Percentiles rank a stretch among this genome's conserved stretches.
These are phyloP conservation scores for Malassezia brasiliensis DNA, from an alignment of 1,284 basidiomycete genomes.

Conservation along the genomic window DNA sequence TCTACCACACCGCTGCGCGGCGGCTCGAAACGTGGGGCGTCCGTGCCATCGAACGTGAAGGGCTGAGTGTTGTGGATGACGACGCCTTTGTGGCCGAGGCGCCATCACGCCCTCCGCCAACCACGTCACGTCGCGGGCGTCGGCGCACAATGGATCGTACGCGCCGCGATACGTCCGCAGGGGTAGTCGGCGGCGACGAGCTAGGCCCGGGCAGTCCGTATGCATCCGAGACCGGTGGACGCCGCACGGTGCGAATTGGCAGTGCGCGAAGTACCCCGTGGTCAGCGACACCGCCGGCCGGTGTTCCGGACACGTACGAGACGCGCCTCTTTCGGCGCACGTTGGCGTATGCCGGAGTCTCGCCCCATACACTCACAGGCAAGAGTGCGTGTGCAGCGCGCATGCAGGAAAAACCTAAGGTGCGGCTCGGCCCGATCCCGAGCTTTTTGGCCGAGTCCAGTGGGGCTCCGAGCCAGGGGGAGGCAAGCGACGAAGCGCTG, in stretches of 20 bases:
- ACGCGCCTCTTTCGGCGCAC: conserved; percentile 10
- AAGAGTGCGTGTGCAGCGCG: conserved; percentile 15
- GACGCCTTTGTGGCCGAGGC: conserved; percentile 15
- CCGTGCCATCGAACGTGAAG: conserved; percentile 35
- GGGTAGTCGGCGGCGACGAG: neutral
- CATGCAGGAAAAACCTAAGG: conserved; percentile 14
- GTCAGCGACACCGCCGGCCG: conserved; percentile 4
- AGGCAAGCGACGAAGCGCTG: neutral
- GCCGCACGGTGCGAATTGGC: conserved; percentile 13
- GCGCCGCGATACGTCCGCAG: neutral
- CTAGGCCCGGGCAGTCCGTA: neutral
- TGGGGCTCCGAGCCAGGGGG: neutral
- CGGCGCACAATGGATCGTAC: neutral
- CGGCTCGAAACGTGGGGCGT: conserved; percentile 34
- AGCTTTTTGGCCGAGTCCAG: neutral
- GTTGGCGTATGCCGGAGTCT: conserved; percentile 15
- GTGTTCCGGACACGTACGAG: conserved; percentile 2
- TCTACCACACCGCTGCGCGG: conserved; percentile 40
- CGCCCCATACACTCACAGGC: conserved; percentile 9
- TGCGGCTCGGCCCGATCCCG: conserved; percentile 11
- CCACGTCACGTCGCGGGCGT: neutral
- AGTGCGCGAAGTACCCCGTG: conserved; percentile 14
- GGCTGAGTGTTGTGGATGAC: conserved; percentile 27
- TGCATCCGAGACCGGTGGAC: neutral
- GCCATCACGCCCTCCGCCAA: neutral